A percentile compares a stretch with the other conserved stretches of the same genome.
Conservation (phyloP, 495 filamentous ascomycete genomes). For the Immersiella caudata region DNA sequence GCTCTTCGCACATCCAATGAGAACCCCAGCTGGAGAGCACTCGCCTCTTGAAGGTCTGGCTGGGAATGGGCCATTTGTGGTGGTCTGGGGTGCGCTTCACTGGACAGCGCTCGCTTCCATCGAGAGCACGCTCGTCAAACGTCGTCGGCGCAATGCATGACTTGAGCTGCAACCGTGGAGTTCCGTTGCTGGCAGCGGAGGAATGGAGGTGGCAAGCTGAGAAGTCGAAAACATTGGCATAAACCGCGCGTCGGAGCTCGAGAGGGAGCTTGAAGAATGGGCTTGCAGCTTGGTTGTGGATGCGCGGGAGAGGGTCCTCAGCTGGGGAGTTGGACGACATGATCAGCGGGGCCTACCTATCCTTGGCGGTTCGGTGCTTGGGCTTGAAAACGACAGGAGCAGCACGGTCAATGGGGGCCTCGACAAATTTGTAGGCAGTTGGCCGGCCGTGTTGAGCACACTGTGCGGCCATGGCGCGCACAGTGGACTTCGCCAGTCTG, state of each 20-base stretch:
- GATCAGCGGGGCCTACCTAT: not conserved
- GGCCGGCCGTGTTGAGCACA: not conserved
- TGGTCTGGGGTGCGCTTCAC: not conserved
- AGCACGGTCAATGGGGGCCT: not conserved
- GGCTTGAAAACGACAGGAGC: not conserved
- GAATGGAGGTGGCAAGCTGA: not conserved
- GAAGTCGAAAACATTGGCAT: not conserved
- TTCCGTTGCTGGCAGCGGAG: not conserved
- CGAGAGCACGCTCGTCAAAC: not conserved
- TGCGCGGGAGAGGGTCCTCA: not conserved
- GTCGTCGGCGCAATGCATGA: not conserved
- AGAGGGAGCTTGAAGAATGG: slow-evolving; percentile 4
- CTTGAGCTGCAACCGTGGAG: not conserved
- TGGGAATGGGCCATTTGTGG: not conserved
- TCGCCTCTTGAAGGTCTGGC: slow-evolving; percentile 5
- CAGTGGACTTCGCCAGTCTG: not conserved
- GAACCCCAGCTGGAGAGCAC: not conserved
- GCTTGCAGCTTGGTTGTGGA: slow-evolving; percentile 5
- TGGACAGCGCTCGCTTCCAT: slow-evolving; percentile 12
- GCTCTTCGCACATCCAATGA: slow-evolving; percentile 9
- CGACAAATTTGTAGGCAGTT: not conserved
- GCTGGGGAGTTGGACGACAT: not conserved
- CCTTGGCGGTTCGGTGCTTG: no score
- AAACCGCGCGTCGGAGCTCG: slow-evolving; percentile 8
- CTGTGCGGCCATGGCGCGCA: not conserved